phyloP scores from a whole-genome alignment of 352 stramenopile species.

The Phytophthora lateralis region DNA sequence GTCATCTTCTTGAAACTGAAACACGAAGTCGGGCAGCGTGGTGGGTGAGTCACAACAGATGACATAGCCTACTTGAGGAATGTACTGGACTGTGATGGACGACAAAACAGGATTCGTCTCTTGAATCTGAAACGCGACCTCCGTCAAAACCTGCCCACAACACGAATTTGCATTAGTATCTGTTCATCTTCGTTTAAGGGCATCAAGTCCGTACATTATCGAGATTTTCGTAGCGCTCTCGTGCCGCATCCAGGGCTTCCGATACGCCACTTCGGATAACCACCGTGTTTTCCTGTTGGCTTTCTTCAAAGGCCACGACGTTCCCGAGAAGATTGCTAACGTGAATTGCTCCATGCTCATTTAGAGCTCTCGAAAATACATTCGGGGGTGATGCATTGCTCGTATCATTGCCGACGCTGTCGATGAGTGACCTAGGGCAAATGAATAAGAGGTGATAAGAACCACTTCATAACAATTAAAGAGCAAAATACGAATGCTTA shows the following conservation, averaged over 20 bases:
- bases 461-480: neutral
- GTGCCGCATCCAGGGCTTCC: conserved; percentile 65
- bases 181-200: neutral
- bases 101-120: conserved; percentile 70
- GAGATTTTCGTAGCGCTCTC: conserved; percentile 79
- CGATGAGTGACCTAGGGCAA: conserved; percentile 34
- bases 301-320: conserved; percentile 86
- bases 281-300: conserved; percentile 54
- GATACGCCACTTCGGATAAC: conserved; percentile 80
- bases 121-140: conserved; percentile 85
- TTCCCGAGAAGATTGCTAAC: conserved; percentile 84
- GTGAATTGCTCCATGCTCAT: conserved; percentile 54
- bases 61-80: conserved; percentile 88
- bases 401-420: conserved; percentile 9
- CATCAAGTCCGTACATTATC: conserved; percentile 59
- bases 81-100: conserved; percentile 86
- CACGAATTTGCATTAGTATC: conserved; percentile 1
- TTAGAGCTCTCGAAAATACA: conserved; percentile 39
- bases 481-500: conserved; percentile 31
- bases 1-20: conserved; percentile 90
- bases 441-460: conserved; percentile 2
- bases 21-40: conserved; percentile 76
- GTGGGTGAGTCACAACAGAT: conserved; percentile 79
- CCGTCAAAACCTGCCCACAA: conserved; percentile 67
- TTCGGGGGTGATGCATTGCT: conserved; percentile 32